Evolutionary conservation across 805 yeast genomes (phyloP), one percentile per base, ranked within the genome.

Genomic region (Saccharomycopsis sp.): DNA sequence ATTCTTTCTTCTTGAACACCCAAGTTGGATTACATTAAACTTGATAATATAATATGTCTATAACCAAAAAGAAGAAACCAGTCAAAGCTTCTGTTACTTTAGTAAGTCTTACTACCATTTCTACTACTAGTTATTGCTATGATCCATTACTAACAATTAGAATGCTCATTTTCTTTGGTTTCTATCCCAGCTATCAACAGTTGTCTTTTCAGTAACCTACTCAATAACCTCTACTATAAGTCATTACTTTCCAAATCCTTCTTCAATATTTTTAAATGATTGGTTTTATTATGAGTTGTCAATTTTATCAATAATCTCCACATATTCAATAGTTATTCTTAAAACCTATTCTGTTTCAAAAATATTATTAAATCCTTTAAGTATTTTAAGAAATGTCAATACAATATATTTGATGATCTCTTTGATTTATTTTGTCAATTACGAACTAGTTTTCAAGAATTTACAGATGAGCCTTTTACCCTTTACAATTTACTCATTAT

Each of bases 111-210:
- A 10, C 10, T 6, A 23, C 26, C 32, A 21, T 5, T 6, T n/a
- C 21, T 4, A 34, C 17, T 28, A 14, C 13, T 8, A 28, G 5
- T 9, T 13, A 10, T 31, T 14, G 17, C 34, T 14, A 28, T n/a
- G n/a, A 6, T 18, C n/a, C 15, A 9, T 9, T 28, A 28, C 31
- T 28, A 28, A 28, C 31, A 28, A 54, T 20, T 53, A 59, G 48
- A 70, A 76, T 9, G 74, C 76, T 6, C 85, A 79, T 54, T 76
- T 79, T 53, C 74, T 74, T 50, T 79, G 88, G 88, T 79, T 70
- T 49, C 39, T 76, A 21, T 79, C 82, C 14, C 84, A 79, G 56
- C 63, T 71, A 12, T 53, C 65, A 25, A 71, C 76, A 2, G 48
- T 74, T 2, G 49, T 56, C 40, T 70, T 60, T 55, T 68, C 69